These are phyloP conservation scores for Emydomyces testavorans DNA, from an alignment of 2,329 filamentous ascomycete genomes.

Conservation along the genomic window DNA sequence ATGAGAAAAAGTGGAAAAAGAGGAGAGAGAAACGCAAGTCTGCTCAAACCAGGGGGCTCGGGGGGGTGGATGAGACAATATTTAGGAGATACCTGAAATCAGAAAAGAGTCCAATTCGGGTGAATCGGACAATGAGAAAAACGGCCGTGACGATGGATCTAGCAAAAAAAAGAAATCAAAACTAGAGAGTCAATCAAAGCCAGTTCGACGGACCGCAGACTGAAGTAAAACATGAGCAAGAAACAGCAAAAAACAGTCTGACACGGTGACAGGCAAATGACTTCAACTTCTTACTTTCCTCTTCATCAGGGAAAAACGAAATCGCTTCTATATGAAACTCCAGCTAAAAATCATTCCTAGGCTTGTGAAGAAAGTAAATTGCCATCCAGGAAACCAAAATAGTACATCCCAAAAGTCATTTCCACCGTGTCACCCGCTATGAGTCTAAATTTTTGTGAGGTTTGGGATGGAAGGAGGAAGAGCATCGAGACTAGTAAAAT, in stretches of 20 bases:
- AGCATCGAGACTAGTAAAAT: not conserved
- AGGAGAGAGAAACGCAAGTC: not conserved
- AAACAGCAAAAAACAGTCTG: not conserved
- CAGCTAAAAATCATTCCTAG: conserved; percentile 4
- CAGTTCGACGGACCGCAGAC: too few species aligned
- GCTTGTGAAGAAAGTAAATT: not conserved
- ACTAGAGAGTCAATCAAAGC: not conserved
- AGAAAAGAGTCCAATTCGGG: too few species aligned
- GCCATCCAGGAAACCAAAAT: conserved; percentile 21
- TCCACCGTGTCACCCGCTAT: not conserved
- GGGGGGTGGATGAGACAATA: too few species aligned
- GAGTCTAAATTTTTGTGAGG: conserved; percentile 2
- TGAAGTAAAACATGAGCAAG: too few species aligned
- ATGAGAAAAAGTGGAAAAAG: not conserved
- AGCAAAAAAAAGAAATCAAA: not conserved
- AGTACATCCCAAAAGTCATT: conserved; percentile 35
- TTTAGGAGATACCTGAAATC: too few species aligned
- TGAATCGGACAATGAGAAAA: not conserved
- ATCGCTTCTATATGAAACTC: conserved; percentile 9
- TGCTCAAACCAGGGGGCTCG: not conserved
- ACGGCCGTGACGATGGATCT: not conserved
- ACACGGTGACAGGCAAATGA: not conserved
- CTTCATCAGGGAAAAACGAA: not conserved
- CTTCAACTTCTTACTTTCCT: not conserved
- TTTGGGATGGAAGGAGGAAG: not conserved